These are phyloP conservation scores for Saposhnikovia divaricata DNA, from an alignment of 129 eudicot species.

Conservation along the genomic window DNA sequence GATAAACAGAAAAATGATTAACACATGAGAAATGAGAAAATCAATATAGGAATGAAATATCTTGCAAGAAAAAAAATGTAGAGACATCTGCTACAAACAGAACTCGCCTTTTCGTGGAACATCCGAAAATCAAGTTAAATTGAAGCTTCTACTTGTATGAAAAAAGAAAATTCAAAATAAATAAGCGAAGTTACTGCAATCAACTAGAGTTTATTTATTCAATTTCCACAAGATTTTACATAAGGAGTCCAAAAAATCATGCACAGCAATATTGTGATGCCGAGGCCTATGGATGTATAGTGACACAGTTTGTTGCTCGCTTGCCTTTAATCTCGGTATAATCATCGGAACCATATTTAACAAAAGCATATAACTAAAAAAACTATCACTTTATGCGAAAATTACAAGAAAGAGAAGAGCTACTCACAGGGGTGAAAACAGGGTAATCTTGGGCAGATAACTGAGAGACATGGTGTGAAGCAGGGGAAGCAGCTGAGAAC, in stretches of 20 bases:
- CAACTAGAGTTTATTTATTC: background rate
- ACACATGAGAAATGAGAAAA: conserved; percentile 4
- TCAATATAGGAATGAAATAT: background rate
- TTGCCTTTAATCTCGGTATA: background rate
- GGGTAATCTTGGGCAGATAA: conserved; percentile 88
- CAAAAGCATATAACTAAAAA: background rate
- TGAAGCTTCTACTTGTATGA: no score
- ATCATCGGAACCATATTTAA: background rate
- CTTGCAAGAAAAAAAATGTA: background rate
- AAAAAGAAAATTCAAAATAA: background rate
- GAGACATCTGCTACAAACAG: background rate
- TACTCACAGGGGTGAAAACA: conserved; percentile 89
- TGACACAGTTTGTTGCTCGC: background rate
- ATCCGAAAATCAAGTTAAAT: background rate
- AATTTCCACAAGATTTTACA: background rate
- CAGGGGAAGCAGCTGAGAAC: conserved; percentile 47
- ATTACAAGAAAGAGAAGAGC: background rate
- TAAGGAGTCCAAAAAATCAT: background rate
- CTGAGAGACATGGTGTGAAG: conserved; percentile 44
- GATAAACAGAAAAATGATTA: background rate
- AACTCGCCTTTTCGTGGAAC: background rate
- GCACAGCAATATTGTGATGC: background rate
- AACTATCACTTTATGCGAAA: background rate
- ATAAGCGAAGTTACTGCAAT: background rate
- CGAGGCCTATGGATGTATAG: no score